Base-by-base conservation (phyloP, 192 early-diverging fungal genomes). In the Coemansia nantahalensis region DNA sequence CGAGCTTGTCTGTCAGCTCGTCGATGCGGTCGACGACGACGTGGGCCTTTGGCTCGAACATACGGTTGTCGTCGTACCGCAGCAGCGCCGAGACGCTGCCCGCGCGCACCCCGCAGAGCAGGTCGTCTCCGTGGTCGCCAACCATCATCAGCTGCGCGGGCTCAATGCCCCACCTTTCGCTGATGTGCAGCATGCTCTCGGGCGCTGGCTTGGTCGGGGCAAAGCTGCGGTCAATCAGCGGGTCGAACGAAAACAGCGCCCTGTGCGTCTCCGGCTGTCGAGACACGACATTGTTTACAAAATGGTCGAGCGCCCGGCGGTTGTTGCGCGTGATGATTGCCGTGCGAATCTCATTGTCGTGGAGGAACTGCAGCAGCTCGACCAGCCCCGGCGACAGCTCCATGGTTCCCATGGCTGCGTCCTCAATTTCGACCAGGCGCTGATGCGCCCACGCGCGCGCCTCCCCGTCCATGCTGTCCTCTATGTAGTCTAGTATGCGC, bases 271-370 rank as follows among this genome's bases (percentile, higher is more conserved):
- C 33, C 28, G 56, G 54, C 39, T 66, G 54, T 14, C 45, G 35
- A 11, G 53, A 19, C 5, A 75, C 55, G 0, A 78, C 71, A 8
- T 74, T 64, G 32, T 66, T 39, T n/a, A 78, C 32, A 30, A 78
- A 63, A 34, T 80, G 77, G 39, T 65, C 46, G 16, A 78, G 66
- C 14, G 79, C 65, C 38, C 47, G 13, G 24, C 30, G 23, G 45
- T 66, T 74, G 48, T 80, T 80, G 14, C 79, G 55, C 14, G 79
- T 80, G 35, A 80, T 64, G 14, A 80, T 75, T 14, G 70, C 79
- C 5, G 54, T 62, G 3, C 63, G 62, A n/a, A 77, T 50, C 2
- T 17, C 39, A 46, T 70, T 48, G 33, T 58, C 49, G 21, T 65
- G 51, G 11, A 77, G 45, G 40, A 66, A 77, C 44, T 51, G 45